Conservation (phyloP, 768 basidiomycete genomes). For the Agaricus bisporus region DNA sequence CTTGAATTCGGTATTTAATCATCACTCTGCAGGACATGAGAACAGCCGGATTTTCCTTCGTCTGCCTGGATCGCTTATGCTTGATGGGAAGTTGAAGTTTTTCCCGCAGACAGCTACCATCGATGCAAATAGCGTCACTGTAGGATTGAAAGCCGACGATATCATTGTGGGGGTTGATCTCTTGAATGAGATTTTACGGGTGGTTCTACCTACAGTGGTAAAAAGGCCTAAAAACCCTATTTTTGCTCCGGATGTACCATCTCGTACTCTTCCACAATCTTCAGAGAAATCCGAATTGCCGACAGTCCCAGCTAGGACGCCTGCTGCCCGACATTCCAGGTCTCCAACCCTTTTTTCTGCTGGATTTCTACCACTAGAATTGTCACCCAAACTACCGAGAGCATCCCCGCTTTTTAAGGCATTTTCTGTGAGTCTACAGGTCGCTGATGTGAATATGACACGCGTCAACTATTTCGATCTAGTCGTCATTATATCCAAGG, state of each 20-base stretch:
- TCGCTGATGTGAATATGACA: slow-evolving; percentile 2
- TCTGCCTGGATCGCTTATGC: slow-evolving; percentile 37
- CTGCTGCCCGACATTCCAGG: neutral
- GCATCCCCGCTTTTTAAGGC: slow-evolving; percentile 35
- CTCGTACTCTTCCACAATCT: slow-evolving; percentile 8
- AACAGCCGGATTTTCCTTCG: slow-evolving; percentile 34
- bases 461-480: neutral
- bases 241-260: neutral
- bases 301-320: neutral
- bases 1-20: neutral
- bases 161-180: slow-evolving; percentile 44
- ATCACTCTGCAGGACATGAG: slow-evolving; percentile 10
- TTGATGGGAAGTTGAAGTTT: slow-evolving; percentile 46
- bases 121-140: slow-evolving; percentile 46
- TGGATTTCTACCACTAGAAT: slow-evolving; percentile 8
- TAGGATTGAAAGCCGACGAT: slow-evolving; percentile 38
- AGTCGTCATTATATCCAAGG: slow-evolving; percentile 45
- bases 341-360: slow-evolving; percentile 8
- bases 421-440: slow-evolving; percentile 31
- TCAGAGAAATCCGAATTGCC: slow-evolving; percentile 4
- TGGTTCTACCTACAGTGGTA: slow-evolving; percentile 1
- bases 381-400: slow-evolving; percentile 22
- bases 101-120: slow-evolving; percentile 51
- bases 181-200: slow-evolving; percentile 24
- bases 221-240: neutral